Evolutionary conservation across 768 basidiomycete species (phyloP).

Genomic region (Lactifluus volemus): DNA sequence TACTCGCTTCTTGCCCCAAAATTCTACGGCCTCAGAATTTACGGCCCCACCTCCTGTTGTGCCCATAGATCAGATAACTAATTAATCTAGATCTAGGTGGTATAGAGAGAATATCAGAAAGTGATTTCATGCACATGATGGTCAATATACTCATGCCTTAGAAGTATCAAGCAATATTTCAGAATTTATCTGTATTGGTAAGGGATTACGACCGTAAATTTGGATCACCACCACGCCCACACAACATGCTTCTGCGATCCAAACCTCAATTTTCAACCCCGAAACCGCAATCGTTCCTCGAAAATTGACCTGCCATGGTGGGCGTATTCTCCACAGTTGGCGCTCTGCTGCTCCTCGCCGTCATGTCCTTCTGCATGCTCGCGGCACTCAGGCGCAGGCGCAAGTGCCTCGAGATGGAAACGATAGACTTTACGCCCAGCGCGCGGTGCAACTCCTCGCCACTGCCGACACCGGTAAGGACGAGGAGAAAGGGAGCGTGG

Average conservation of each 20-base stretch:
- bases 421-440: conserved; percentile 20
- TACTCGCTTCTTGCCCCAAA: too few species aligned
- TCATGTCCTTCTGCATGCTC: conserved; percentile 38
- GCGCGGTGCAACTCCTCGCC: not conserved
- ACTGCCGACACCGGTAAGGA: not conserved
- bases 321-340: conserved; percentile 48
- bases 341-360: conserved; percentile 36
- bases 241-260: conserved; percentile 19
- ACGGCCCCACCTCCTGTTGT: too few species aligned
- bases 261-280: conserved; percentile 18
- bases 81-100: too few species aligned
- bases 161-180: too few species aligned
- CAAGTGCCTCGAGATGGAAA: conserved; percentile 23
- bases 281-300: conserved; percentile 37
- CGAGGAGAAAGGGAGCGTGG: not conserved
- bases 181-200: too few species aligned
- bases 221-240: conserved; percentile 19
- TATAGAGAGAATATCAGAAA: too few species aligned
- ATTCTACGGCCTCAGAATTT: too few species aligned
- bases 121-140: too few species aligned
- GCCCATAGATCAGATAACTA: too few species aligned
- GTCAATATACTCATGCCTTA: too few species aligned
- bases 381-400: conserved; percentile 41
- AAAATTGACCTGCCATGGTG: conserved; percentile 55
- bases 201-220: too few species aligned